Evolutionary conservation across 345 rosid genomes (phyloP), one percentile per base, ranked within the genome.

Genomic region (Arabidopsis arenosa): DNA sequence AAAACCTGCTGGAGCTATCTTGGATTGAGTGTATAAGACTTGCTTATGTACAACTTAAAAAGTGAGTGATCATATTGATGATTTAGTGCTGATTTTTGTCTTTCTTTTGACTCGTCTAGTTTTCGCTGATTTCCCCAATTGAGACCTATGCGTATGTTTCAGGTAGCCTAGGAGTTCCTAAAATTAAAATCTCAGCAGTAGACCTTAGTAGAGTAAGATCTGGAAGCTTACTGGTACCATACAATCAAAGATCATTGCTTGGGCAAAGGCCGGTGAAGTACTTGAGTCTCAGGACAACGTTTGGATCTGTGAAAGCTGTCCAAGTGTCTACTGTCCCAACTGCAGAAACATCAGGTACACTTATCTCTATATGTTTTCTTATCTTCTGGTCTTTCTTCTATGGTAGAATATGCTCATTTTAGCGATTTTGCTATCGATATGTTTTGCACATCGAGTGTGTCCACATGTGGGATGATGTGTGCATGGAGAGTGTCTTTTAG

Each of bases 131-230:
- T 47, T 59, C 39, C n/a, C 1, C 11, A 17, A 28, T 9, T 52
- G 57, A 21, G 68, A 61, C 8, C 3, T 26, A 35, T 55, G 4
- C 32, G 32, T 28, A 28, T 28, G 32, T 55, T 68, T 60, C 71
- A 79, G 82, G 82, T 74, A 79, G 82, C 78, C 66, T 83, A 75
- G 82, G 84, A 74, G 78, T 54, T 62, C 70, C 82, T 28, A 73
- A 79, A 15, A 37, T 74, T 17, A 79, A 79, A 73, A 63, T 69
- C 18, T 61, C 79, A 14, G 70, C 82, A 4, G 40, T 47, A 32
- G 73, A 74, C 12, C 60, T 68, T 17, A 44, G 67, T 61, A 55
- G 47, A 5, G 55, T 63, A 30, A 79, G 82, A 45, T 53, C 71
- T 68, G 79, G 75, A 36, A 74, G 63, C 62, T 44, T 62, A 7